Evolutionary conservation across 257 asterid genomes (phyloP).

Genomic region (Primulina eburnea): DNA sequence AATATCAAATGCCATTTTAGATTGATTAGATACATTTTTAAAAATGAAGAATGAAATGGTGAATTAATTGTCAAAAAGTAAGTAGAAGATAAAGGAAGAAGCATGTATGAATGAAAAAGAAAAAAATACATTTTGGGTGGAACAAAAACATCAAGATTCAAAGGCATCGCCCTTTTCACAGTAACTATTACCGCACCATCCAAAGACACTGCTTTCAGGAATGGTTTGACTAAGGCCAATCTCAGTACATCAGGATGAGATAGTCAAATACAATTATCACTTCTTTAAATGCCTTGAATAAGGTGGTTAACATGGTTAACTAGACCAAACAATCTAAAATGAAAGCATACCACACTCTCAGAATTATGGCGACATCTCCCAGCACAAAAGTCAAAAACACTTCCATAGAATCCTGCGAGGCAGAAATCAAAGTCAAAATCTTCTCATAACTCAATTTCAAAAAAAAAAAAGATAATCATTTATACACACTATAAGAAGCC

Average conservation of each 20-base stretch:
- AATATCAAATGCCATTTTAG: slow-evolving; percentile 1
- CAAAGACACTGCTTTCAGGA: background rate
- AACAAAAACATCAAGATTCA: slow-evolving; percentile 4
- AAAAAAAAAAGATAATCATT: slow-evolving; percentile 10
- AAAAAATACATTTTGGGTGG: background rate
- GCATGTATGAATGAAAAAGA: background rate
- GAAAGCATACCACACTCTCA: slow-evolving; percentile 75
- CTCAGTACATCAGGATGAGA: background rate
- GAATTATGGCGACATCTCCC: slow-evolving; percentile 97
- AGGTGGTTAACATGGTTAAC: slow-evolving; percentile 5
- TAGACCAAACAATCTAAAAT: slow-evolving; percentile 14
- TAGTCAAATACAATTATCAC: background rate
- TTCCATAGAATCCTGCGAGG: slow-evolving; percentile 59
- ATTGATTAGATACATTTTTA: no score
- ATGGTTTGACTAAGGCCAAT: slow-evolving; percentile 6
- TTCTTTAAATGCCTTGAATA: slow-evolving; percentile 9
- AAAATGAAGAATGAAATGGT: no score
- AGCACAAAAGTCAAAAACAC: slow-evolving; percentile 69
- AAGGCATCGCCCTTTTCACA: slow-evolving; percentile 4
- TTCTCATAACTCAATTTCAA: background rate
- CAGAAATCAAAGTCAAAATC: slow-evolving; percentile 19
- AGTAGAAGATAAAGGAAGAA: background rate
- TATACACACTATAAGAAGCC: slow-evolving; percentile 16
- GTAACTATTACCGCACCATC: background rate
- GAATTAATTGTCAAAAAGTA: no score